These are phyloP conservation scores for Lasiosphaeria hispida DNA, from an alignment of 495 filamentous ascomycete species.

Conservation along the genomic window DNA sequence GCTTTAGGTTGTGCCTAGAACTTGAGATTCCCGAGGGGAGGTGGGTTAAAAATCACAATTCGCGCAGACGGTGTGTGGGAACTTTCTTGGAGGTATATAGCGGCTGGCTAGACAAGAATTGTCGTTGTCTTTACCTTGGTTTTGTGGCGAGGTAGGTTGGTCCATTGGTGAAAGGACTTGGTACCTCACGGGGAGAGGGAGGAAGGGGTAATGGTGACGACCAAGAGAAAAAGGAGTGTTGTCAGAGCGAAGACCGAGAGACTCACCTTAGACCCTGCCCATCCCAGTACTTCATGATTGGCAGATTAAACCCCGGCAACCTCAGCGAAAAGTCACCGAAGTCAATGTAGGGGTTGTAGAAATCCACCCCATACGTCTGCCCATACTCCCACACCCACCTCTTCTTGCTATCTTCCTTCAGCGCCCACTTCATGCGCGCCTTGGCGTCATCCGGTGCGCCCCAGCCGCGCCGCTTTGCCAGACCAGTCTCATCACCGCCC, in stretches of 20 bases:
- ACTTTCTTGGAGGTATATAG: not conserved
- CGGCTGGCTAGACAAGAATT: not conserved
- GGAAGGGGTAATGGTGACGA: not conserved
- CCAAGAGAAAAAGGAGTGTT: conserved; percentile 12
- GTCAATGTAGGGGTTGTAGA: conserved; percentile 89
- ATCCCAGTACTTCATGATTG: conserved; percentile 78
- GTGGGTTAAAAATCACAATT: too few relatives aligned
- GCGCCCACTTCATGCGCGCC: conserved; percentile 63
- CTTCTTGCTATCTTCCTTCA: conserved; percentile 49
- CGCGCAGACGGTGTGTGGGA: not conserved
- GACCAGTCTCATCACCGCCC: conserved; percentile 63
- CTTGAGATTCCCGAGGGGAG: not conserved
- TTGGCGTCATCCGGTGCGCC: conserved; percentile 53
- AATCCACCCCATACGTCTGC: conserved; percentile 69
- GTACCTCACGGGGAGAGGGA: not conserved
- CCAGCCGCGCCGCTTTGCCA: conserved; percentile 42
- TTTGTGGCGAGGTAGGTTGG: not conserved
- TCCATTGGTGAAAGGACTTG: not conserved
- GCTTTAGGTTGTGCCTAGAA: conserved; percentile 39
- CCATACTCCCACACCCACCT: conserved; percentile 50
- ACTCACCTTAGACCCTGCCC: conserved; percentile 58
- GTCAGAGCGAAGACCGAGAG: not conserved
- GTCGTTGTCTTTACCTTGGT: not conserved
- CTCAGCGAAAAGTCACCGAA: conserved; percentile 76
- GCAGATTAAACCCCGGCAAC: conserved; percentile 74